Conservation (phyloP, 768 basidiomycete species). For the Boletellus ananiceps region DNA sequence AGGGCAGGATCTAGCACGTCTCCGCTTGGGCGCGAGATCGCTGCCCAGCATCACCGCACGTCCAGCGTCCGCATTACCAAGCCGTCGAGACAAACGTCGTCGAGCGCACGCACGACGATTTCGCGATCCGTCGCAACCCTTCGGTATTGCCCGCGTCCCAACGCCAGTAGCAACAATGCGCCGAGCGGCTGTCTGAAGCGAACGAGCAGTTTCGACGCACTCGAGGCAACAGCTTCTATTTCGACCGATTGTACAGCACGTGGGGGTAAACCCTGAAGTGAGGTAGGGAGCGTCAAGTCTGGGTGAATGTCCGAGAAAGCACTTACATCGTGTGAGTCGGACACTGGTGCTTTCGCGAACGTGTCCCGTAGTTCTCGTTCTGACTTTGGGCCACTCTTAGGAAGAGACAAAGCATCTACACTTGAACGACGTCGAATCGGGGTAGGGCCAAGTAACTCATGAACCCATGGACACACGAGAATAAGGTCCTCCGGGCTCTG, state of each 20-base stretch:
- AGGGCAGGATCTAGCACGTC: too few relatives aligned
- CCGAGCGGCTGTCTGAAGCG: conserved; percentile 14
- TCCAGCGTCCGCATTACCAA: conserved; percentile 7
- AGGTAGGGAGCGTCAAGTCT: neutral
- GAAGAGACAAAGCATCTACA: neutral
- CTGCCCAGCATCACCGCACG: neutral
- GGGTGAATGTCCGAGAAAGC: neutral
- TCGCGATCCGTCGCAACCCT: conserved; percentile 13
- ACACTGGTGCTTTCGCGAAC: neutral
- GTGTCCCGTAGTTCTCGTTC: neutral
- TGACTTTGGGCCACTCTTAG: conserved; percentile 1
- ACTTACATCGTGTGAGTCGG: neutral
- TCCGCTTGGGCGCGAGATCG: too few relatives aligned
- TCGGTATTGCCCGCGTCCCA: conserved; percentile 6
- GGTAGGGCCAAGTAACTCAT: conserved; percentile 3
- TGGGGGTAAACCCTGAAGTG: neutral
- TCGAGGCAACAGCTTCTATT: neutral
- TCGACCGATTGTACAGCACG: neutral
- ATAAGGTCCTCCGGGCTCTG: conserved; percentile 3
- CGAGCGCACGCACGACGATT: conserved; percentile 8
- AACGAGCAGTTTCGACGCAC: conserved; percentile 1
- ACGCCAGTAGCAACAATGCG: conserved; percentile 9
- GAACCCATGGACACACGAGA: conserved; percentile 20
- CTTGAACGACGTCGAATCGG: neutral
- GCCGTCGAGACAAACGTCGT: conserved; percentile 1